Percentiles rank a stretch among this genome's conserved stretches.
These are phyloP conservation scores for Sindora glabra DNA, from an alignment of 306 rosid genomes.

Conservation along the genomic window DNA sequence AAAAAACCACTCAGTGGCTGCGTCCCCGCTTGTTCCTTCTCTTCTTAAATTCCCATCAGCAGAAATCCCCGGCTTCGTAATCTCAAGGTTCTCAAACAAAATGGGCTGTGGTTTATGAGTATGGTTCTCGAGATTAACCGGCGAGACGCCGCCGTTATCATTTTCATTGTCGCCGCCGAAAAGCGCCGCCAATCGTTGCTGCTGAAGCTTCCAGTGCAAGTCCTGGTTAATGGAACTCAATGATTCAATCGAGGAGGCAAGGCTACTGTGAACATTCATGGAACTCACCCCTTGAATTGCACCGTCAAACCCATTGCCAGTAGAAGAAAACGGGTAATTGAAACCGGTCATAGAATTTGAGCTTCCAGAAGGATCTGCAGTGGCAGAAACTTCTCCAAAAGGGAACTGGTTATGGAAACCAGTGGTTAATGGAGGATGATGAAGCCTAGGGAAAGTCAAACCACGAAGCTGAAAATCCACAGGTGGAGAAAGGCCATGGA, in stretches of 20 bases:
- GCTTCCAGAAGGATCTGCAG: slow-evolving; percentile 31
- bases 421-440: slow-evolving; percentile 3
- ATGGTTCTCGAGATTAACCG: slow-evolving; percentile 15
- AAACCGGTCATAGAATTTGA: slow-evolving; percentile 8
- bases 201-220: slow-evolving; percentile 93
- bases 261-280: slow-evolving; percentile 29
- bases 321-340: slow-evolving; percentile 21
- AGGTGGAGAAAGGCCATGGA: slow-evolving; percentile 40
- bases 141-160: background rate
- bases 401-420: slow-evolving; percentile 31
- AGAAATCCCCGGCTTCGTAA: slow-evolving; percentile 20
- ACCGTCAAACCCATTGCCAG: slow-evolving; percentile 3
- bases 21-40: slow-evolving; percentile 27
- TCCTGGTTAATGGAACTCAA: slow-evolving; percentile 88
- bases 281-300: slow-evolving; percentile 32
- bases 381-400: slow-evolving; percentile 26
- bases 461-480: slow-evolving; percentile 55
- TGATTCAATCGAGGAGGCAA: slow-evolving; percentile 76
- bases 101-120: slow-evolving; percentile 34
- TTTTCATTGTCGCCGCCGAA: slow-evolving; percentile 29
- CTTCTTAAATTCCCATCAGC: slow-evolving; percentile 26
- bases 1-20: slow-evolving; percentile 79
- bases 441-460: slow-evolving; percentile 29
- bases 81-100: slow-evolving; percentile 55
- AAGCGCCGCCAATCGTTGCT: slow-evolving; percentile 67